Percentiles rank a stretch among this genome's conserved stretches.
Evolutionary conservation across 1,284 basidiomycete species (phyloP).

Genomic region (Tilletia horrida): DNA sequence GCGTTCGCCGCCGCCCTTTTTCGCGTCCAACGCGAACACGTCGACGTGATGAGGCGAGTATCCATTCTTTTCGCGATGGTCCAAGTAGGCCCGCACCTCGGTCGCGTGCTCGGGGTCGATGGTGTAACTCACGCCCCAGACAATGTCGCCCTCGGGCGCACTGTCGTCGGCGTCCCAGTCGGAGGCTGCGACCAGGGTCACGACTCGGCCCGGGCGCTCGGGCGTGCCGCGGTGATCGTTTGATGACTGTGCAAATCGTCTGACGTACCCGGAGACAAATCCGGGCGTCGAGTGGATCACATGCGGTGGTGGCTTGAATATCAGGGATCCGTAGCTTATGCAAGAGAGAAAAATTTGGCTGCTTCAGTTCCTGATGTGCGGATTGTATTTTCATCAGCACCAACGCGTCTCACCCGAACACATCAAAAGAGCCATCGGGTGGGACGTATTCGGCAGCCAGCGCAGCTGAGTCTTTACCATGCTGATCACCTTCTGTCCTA

Average conservation of each 20-base stretch:
- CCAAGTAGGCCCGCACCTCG: constrained; percentile 76
- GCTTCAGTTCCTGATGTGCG: not conserved
- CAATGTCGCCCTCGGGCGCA: constrained; percentile 58
- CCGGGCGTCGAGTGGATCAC: constrained; percentile 60
- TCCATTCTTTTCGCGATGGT: constrained; percentile 74
- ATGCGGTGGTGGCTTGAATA: constrained; percentile 54
- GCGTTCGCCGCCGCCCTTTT: constrained; percentile 60
- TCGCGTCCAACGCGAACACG: constrained; percentile 58
- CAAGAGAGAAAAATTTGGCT: too few relatives aligned
- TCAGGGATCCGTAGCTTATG: constrained; percentile 47
- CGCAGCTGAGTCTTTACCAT: constrained; percentile 22
- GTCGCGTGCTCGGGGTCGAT: constrained; percentile 71
- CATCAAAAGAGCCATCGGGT: constrained; percentile 5
- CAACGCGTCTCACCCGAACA: not conserved
- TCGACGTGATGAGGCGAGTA: constrained; percentile 36
- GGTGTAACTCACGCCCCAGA: constrained; percentile 82
- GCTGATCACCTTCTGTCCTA: constrained; percentile 2
- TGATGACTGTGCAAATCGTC: constrained; percentile 79
- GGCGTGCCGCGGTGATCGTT: constrained; percentile 67
- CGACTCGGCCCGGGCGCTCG: constrained; percentile 66
- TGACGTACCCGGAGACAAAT: constrained; percentile 78
- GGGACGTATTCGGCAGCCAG: constrained; percentile 4
- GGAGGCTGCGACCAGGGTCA: constrained; percentile 77
- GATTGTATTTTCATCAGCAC: not conserved
- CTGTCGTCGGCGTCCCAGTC: constrained; percentile 68